Conservation (phyloP, 1,284 basidiomycete genomes). For the Rhodotorula mucilaginosa region DNA sequence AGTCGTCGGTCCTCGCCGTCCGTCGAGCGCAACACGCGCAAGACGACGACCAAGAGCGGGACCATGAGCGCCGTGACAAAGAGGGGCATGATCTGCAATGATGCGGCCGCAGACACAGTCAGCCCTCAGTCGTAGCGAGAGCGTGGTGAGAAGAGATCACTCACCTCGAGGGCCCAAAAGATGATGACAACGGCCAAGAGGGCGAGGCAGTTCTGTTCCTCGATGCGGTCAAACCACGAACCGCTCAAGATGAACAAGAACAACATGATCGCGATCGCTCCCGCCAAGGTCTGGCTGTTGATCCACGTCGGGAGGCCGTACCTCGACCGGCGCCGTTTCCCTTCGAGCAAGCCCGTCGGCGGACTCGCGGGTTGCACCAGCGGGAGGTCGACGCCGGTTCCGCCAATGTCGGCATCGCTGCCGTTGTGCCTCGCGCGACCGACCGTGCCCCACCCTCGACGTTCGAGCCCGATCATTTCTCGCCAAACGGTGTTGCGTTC, state of each 20-base stretch:
- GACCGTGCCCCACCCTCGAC: conserved; percentile 46
- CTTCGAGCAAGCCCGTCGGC: not conserved
- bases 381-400: conserved; percentile 35
- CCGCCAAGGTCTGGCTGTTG: conserved; percentile 62
- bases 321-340: conserved; percentile 41
- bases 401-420: conserved; percentile 49
- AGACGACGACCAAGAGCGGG: conserved; percentile 81
- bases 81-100: conserved; percentile 77
- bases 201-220: conserved; percentile 89
- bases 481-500: conserved; percentile 95
- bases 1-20: conserved; percentile 61
- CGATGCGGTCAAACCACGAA: conserved; percentile 61
- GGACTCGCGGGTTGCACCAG: conserved; percentile 54
- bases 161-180: conserved; percentile 91
- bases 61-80: conserved; percentile 93
- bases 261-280: conserved; percentile 59
- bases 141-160: too few relatives aligned
- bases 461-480: conserved; percentile 79
- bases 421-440: conserved; percentile 51
- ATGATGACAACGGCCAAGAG: conserved; percentile 88
- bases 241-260: conserved; percentile 65
- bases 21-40: conserved; percentile 72
- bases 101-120: too few relatives aligned
- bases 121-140: not conserved
- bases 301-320: conserved; percentile 53